Base-by-base conservation (phyloP, 2,329 filamentous ascomycete species). In the Sphaerulina vaccinii region DNA sequence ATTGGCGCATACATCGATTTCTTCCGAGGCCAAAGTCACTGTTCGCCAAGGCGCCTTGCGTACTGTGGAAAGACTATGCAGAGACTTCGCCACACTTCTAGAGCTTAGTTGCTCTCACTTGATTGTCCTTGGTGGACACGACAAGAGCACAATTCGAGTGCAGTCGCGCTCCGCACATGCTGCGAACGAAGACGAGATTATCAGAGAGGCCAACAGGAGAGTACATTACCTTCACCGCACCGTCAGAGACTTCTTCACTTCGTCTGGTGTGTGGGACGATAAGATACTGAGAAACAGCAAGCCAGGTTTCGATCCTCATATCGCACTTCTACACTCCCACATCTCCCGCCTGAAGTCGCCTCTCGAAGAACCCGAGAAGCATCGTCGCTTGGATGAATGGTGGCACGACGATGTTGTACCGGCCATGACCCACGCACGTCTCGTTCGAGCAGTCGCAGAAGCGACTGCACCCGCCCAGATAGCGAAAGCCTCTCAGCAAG, bases 171-270 rank as follows among this genome's bases (percentile, higher is more conserved):
- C 13, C 27, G 13, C 15, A n/a, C 5, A n/a, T 8, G 39, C 24
- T 10, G 7, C 21, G 18, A 40, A 10, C 13, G 37, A 16, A 40
- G 8, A 6, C n/a, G 37, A 19, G 37, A 19, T 21, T 6, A 16
- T 19, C 21, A 16, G 37, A 4, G 16, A 10, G 15, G 37, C 7
- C n/a, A 19, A 19, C 18, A 24, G 16, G 19, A 44, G 27, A 24
- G 36, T 48, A 10, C 24, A 48, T 19, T 48, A 18, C 36, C 24
- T 48, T n/a, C 44, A 48, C 27, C 33, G 36, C 3, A 48, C 32
- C 4, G 44, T 48, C 9, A 24, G 21, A 23, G 43, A 47, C 22
- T 47, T 36, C 29, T 18, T 47, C 6, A 5, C 24, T 15, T 39
- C 36, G 7, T 29, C 27, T 29, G 27, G 27, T 13, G 27, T 29